Base-by-base conservation (phyloP, 164 flowering plant genomes). In the Taxillus chinensis region DNA sequence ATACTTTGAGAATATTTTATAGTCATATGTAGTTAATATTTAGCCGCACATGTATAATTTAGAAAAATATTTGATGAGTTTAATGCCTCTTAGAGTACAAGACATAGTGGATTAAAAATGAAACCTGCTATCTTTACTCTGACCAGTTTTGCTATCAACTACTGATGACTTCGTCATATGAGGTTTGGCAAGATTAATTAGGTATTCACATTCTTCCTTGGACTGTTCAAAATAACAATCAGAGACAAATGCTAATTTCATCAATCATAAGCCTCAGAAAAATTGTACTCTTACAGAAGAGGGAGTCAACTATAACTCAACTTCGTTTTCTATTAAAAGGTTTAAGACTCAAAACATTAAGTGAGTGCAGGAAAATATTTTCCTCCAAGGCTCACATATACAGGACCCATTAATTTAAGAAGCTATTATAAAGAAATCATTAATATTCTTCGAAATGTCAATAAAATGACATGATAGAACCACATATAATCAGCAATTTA, bases 81-180 rank as follows among this genome's bases (percentile, higher is more conserved):
- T 2, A 27, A 27, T 27, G 2, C 2, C 27, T 27, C 27, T 27
- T 27, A 27, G 27, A 27, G 27, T 27, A 27, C 27, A 27, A 27
- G 27, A 27, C 27, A 27, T 27, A 27, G 27, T 27, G 27, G 27
- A 27, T 27, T 27, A 27, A 4, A 65, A 61, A 3, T 55, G 58
- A 59, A 8, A 90, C 98, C 92, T 85, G 89, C 96, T 90, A 68
- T 90, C 95, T 75, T 70, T 86, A 57, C 96, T 90, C 84, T 78
- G 76, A 62, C 98, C 98, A 48, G 96, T 89, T 61, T 60, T 60
- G 67, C 80, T 79, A 74, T 92, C 98, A 64, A 92, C 93, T 46
- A 92, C 98, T 3, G 92, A 77, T 46, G 98, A 92, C 75, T 87
- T 92, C 8, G 63, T 64, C 96, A 92, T 87, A 66, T 80, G 79